Percentiles rank a stretch among this genome's conserved stretches.
These are phyloP conservation scores for Daldinia loculata DNA, from an alignment of 495 filamentous ascomycete genomes.

Conservation along the genomic window DNA sequence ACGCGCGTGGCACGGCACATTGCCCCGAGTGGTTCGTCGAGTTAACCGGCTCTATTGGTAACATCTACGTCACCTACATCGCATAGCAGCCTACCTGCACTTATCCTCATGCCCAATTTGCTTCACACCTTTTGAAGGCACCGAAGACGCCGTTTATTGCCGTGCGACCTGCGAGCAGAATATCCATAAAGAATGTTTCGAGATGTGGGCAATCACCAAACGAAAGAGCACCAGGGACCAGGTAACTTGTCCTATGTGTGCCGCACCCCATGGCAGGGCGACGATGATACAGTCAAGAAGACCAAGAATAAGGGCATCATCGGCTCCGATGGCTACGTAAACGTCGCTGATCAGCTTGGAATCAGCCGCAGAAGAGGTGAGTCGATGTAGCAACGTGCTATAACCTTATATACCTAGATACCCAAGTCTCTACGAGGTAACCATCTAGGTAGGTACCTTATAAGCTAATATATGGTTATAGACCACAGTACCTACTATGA, in stretches of 20 bases:
- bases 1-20: conserved; percentile 39
- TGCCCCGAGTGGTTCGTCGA: conserved; percentile 63
- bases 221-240: conserved; percentile 45
- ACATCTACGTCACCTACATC: conserved; percentile 69
- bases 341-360: conserved; percentile 70
- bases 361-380: conserved; percentile 64
- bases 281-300: conserved; percentile 58
- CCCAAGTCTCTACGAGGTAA: neutral
- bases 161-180: conserved; percentile 80
- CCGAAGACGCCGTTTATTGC: conserved; percentile 74
- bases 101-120: conserved; percentile 71
- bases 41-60: conserved; percentile 77
- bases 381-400: conserved; percentile 2
- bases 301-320: conserved; percentile 52
- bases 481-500: conserved; percentile 25
- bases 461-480: conserved; percentile 1
- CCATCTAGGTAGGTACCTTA: neutral
- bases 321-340: conserved; percentile 70
- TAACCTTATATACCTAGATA: neutral
- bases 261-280: conserved; percentile 68
- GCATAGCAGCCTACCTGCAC: conserved; percentile 68
- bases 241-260: conserved; percentile 69
- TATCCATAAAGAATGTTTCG: conserved; percentile 75
- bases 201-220: conserved; percentile 72
- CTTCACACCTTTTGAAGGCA: conserved; percentile 69